Evolutionary conservation across 192 early-diverging fungal genomes (phyloP), one percentile per base, ranked within the genome.

Genomic region (Phlyctochytrium arcticum): DNA sequence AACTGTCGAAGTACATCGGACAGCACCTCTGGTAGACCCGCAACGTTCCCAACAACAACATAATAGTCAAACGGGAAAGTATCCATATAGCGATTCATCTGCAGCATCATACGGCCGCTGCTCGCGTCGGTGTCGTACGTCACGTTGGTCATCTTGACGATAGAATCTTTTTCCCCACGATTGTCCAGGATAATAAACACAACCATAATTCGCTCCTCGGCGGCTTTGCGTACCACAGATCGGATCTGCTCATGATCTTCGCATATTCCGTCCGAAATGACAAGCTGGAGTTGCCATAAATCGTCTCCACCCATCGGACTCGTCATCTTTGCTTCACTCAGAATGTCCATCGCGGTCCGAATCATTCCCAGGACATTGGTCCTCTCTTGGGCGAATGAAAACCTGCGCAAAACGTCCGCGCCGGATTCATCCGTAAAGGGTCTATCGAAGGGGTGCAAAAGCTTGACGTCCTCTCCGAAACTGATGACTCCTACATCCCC

Each of bases 61-160:
- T 93, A 99, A 78, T 95, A 96, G 68, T 96, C 89, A 80, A 99
- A 99, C 27, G 96, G 95, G 87, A 99, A 99, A 9, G 90, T 92
- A 47, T 96, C 92, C 61, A 99, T 82, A 72, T 97, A 99, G 47
- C 86, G 74, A 34, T 82, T 83, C 76, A 93, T 85, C 65, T 87
- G 66, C 64, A 96, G 70, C 42, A 77, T 81, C 48, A 80, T 77
- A 31, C 74, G 74, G 34, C 90, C 90, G 8, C 65, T 86, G 4
- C 12, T 44, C 1, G 39, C 31, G 35, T 70, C 72, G 10, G 44
- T 54, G 35, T 75, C 85, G 77, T 91, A 98, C 32, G 84, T 85
- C 48, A 95, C 93, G 39, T 89, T 91, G 57, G 88, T 89, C 76
- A 94, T 95, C 62, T 91, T 87, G 62, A 93, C 75, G 67, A 98